Conservation (phyloP, 2,329 filamentous ascomycete species). For the Dendrostoma leiphaemia region DNA sequence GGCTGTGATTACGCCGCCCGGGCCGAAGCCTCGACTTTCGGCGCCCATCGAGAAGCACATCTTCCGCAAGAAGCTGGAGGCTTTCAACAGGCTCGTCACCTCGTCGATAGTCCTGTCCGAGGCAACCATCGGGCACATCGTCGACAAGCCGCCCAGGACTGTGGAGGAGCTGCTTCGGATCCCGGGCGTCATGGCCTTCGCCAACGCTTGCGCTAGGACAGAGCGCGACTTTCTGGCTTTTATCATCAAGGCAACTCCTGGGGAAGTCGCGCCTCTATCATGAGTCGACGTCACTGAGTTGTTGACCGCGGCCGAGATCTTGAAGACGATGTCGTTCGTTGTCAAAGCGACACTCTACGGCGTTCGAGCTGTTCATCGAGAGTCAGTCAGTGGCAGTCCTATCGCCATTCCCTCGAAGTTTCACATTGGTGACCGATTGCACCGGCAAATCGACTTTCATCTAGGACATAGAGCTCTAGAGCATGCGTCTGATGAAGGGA, state of each 20-base stretch:
- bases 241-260: constrained; percentile 1
- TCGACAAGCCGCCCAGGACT: background rate
- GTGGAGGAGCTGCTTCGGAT: background rate
- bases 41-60: background rate
- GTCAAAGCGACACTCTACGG: too few species aligned
- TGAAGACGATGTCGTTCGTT: too few species aligned
- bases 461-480: too few species aligned
- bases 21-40: background rate
- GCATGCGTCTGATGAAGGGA: too few species aligned
- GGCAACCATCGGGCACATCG: constrained; percentile 3
- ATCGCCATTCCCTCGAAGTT: too few species aligned
- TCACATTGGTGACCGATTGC: too few species aligned
- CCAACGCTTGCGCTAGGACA: constrained; percentile 10
- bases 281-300: too few species aligned
- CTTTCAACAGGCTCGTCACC: constrained; percentile 13
- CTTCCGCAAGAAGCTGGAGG: constrained; percentile 10
- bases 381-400: too few species aligned
- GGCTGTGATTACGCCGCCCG: background rate
- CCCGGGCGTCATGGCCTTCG: constrained; percentile 7
- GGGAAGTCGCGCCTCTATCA: background rate
- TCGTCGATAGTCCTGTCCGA: background rate
- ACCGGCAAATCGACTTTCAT: too few species aligned
- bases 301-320: too few species aligned
- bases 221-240: constrained; percentile 9
- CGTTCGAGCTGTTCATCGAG: too few species aligned